phyloP scores from a whole-genome alignment of 2,329 filamentous ascomycete species.

The Aureobasidium uvarum region DNA sequence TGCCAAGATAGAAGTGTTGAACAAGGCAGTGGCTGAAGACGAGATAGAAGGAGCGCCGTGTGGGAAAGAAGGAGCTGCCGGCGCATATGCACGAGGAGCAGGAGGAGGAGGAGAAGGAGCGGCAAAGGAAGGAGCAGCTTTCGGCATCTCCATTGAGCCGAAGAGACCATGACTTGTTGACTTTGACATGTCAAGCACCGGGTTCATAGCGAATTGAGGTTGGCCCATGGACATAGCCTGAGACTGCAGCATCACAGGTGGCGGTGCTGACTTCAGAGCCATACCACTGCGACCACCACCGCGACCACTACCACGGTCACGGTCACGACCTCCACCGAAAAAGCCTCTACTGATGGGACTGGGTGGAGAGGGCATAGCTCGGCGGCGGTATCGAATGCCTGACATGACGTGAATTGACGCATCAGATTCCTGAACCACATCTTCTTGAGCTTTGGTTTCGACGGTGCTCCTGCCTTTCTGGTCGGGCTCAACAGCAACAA shows the following conservation, averaged over 20 bases:
- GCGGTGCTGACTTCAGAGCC: not conserved
- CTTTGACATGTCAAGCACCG: too few relatives aligned
- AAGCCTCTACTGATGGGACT: not conserved
- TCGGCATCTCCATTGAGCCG: too few relatives aligned
- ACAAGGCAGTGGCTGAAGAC: not conserved
- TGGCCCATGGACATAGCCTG: too few relatives aligned
- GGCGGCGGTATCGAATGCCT: not conserved
- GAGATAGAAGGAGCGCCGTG: not conserved
- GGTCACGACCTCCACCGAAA: not conserved
- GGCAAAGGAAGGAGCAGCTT: not conserved
- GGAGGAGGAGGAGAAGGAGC: not conserved
- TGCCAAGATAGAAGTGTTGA: not conserved
- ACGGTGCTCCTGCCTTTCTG: not conserved
- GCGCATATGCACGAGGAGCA: not conserved
- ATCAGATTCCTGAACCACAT: too few relatives aligned
- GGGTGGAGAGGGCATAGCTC: not conserved
- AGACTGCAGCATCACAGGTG: not conserved
- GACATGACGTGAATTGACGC: too few relatives aligned
- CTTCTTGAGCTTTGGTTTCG: not conserved
- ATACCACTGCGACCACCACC: not conserved
- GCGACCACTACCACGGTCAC: not conserved
- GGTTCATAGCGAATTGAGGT: too few relatives aligned
- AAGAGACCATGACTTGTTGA: too few relatives aligned
- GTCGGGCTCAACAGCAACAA: constrained; percentile 62
- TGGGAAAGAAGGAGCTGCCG: not conserved